Base-by-base conservation (phyloP, 106 monocot species). In the Acanthochlamys bracteata region DNA sequence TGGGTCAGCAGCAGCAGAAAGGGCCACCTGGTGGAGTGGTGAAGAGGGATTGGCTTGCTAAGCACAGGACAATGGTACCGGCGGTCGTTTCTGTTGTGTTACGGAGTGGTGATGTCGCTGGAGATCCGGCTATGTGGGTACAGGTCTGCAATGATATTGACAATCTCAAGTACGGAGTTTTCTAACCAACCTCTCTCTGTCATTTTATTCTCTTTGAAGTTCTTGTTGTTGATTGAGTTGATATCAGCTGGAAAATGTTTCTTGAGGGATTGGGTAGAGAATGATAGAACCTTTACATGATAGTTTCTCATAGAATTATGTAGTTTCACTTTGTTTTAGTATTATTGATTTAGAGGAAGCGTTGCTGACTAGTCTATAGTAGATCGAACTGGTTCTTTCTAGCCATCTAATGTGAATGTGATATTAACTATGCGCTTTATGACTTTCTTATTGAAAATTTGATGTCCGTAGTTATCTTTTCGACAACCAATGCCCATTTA, bases 131-230 rank as follows among this genome's bases (percentile, higher is more conserved):
- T 19, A 85, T 79, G 75, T 89, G 89, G 93, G 75, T 83, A 42
- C 80, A 93, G 89, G 83, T 84, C 78, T 93, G 93, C 83, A 86
- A 83, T 78, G 89, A 89, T 86, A 67, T 93, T 70, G 93, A 93
- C 57, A 83, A 83, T 59, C 74, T 93, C 68, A 93, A 93, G 93
- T 93, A 85, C 55, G 88, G 75, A 62, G 57, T 72, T 66, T 33
- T 3, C 33, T 33, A 1, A 9, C 49, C 49, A 49, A 14, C 17
- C 17, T 17, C 17, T 49, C 49, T 49, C 17, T 49, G 17, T 49
- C 6, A 1, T 49, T 17, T 49, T 49, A 10, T 17, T 49, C 49
- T 1, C 49, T 49, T 17, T 49, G 15, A 12, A 49, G 49, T 49
- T 2, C 33, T 33, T 33, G 33, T 33, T 33, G 33, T 3, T 33